Conservation (phyloP, 495 filamentous ascomycete species). For the Penicillium salamii region DNA sequence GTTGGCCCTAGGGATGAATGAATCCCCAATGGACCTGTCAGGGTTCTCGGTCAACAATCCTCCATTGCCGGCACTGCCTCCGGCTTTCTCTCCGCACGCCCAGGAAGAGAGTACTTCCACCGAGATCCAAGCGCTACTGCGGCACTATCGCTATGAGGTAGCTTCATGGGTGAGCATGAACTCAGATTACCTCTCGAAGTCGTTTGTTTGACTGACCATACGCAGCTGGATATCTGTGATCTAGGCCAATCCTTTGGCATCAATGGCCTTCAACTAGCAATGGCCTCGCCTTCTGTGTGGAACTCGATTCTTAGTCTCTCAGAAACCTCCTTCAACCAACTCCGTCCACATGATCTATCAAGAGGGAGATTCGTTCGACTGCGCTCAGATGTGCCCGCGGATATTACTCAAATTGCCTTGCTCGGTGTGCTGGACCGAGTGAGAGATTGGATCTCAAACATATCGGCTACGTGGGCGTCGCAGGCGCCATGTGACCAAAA, state of each 20-base stretch:
- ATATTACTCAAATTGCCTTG: conserved; percentile 13
- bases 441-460: conserved; percentile 11
- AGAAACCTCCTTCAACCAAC: conserved; percentile 17
- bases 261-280: conserved; percentile 26
- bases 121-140: conserved; percentile 25
- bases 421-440: conserved; percentile 12
- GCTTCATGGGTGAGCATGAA: conserved; percentile 32
- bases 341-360: background rate
- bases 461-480: conserved; percentile 16
- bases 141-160: conserved; percentile 35
- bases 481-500: conserved; percentile 3
- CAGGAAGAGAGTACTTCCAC: conserved; percentile 6
- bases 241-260: conserved; percentile 32
- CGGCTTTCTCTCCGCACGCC: background rate
- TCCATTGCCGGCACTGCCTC: background rate
- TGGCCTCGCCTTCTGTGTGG: conserved; percentile 18
- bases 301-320: conserved; percentile 25
- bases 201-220: background rate
- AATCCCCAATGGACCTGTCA: conserved; percentile 6
- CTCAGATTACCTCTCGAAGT: no score
- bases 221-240: conserved; percentile 34
- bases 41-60: conserved; percentile 4
- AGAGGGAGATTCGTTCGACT: background rate
- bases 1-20: conserved; percentile 28
- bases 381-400: background rate